Percentiles rank a stretch among this genome's conserved stretches.
These are phyloP conservation scores for Mortierella sp. DNA, from an alignment of 371 early-diverging fungal species.

Conservation along the genomic window DNA sequence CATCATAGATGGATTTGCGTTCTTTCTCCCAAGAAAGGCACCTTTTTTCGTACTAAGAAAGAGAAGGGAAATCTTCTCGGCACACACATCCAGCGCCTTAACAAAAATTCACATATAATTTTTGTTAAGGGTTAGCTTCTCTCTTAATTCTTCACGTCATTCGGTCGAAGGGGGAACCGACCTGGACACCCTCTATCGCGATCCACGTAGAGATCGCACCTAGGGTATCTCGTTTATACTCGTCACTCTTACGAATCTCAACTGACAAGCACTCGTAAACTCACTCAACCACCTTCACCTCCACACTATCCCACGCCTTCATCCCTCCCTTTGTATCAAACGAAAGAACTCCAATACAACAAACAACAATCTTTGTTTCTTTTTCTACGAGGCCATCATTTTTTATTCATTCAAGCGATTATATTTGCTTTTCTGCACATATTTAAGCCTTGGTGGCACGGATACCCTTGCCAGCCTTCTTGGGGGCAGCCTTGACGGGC, in stretches of 20 bases:
- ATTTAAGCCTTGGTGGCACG: not conserved
- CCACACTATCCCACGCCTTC: conserved; percentile 1
- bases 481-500: conserved; percentile 68
- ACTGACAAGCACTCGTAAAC: too few species aligned
- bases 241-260: too few species aligned
- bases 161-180: too few species aligned
- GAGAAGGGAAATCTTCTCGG: conserved; percentile 22
- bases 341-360: too few species aligned
- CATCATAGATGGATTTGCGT: conserved; percentile 1
- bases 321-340: not conserved
- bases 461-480: not conserved
- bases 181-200: too few species aligned
- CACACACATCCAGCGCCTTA: conserved; percentile 1
- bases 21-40: not conserved
- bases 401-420: conserved; percentile 11
- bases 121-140: too few species aligned
- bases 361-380: not conserved
- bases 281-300: too few species aligned
- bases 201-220: too few species aligned
- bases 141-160: too few species aligned
- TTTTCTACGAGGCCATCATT: conserved; percentile 24
- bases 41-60: conserved; percentile 42
- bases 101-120: too few species aligned
- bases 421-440: not conserved
- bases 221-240: too few species aligned